Conservation (phyloP, 2,329 filamentous ascomycete genomes). For the Talaromyces sp. region DNA sequence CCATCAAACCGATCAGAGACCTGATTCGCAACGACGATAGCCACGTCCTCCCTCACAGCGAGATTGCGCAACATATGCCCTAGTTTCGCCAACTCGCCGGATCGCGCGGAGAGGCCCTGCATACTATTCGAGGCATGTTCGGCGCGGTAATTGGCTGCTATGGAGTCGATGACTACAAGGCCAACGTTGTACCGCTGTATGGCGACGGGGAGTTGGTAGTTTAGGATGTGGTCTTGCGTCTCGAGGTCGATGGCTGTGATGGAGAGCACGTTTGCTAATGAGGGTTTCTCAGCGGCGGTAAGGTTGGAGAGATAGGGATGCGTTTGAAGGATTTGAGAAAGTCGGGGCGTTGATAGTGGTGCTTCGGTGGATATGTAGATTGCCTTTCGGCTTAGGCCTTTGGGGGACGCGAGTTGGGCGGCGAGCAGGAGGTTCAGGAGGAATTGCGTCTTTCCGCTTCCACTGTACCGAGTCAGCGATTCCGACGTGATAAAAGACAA, state of each 20-base stretch:
- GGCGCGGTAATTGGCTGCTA: conserved; percentile 92
- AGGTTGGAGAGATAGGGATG: conserved; percentile 60
- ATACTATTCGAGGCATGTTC: conserved; percentile 56
- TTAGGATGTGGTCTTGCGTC: conserved; percentile 89
- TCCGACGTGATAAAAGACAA: too few species aligned
- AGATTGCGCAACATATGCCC: conserved; percentile 70
- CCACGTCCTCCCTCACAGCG: conserved; percentile 70
- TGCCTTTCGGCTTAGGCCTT: conserved; percentile 68
- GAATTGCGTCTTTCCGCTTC: conserved; percentile 92
- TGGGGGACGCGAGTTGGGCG: conserved; percentile 73
- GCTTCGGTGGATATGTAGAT: conserved; percentile 95
- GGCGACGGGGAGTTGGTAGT: conserved; percentile 86
- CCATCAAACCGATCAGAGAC: conserved; percentile 78
- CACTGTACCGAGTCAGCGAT: conserved; percentile 47
- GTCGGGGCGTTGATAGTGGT: conserved; percentile 73
- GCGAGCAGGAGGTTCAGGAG: conserved; percentile 80
- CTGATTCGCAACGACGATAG: conserved; percentile 91
- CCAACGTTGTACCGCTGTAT: conserved; percentile 73
- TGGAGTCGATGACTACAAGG: conserved; percentile 81
- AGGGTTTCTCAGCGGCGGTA: conserved; percentile 49
- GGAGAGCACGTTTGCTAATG: conserved; percentile 72
- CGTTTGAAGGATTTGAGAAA: conserved; percentile 70
- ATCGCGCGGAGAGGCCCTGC: conserved; percentile 66
- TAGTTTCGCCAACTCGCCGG: conserved; percentile 72
- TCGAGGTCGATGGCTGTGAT: conserved; percentile 86